Evolutionary conservation across 805 yeast genomes (phyloP).

Genomic region (Pichia nakasei): DNA sequence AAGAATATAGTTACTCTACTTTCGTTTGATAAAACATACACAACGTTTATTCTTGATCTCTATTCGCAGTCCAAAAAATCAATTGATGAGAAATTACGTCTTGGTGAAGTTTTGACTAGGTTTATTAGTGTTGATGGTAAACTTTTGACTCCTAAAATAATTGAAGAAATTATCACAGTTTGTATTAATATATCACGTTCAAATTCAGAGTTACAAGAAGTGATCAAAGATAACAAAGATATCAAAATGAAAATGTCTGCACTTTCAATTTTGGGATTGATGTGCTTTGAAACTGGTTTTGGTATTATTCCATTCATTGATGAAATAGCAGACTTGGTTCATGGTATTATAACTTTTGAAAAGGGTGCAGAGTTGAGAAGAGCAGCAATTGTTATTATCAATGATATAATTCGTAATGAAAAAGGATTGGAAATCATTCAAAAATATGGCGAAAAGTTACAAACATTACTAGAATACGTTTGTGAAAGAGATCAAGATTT

Average conservation of each 20-base stretch:
- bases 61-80: slow-evolving; percentile 9
- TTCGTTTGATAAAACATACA: slow-evolving; percentile 26
- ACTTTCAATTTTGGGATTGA: slow-evolving; percentile 71
- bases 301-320: slow-evolving; percentile 41
- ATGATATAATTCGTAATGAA: slow-evolving; percentile 43
- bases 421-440: slow-evolving; percentile 41
- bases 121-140: slow-evolving; percentile 43
- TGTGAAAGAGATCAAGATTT: slow-evolving; percentile 44
- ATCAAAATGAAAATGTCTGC: slow-evolving; percentile 73
- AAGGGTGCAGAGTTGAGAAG: slow-evolving; percentile 46
- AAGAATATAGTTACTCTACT: slow-evolving; percentile 63
- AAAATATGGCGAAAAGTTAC: slow-evolving; percentile 36
- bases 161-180: slow-evolving; percentile 33
- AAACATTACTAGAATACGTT: slow-evolving; percentile 35
- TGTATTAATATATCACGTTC: slow-evolving; percentile 26
- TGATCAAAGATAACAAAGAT: slow-evolving; percentile 29
- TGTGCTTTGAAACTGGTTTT: slow-evolving; percentile 39
- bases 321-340: slow-evolving; percentile 64
- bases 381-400: slow-evolving; percentile 61
- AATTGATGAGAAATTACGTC: slow-evolving; percentile 61
- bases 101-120: slow-evolving; percentile 74
- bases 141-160: slow-evolving; percentile 34
- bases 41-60: slow-evolving; percentile 8
- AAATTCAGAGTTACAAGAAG: neutral
- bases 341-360: slow-evolving; percentile 65